Evolutionary conservation across 1,139 yeast genomes (phyloP).

Genomic region (Meyerozyma sp.): DNA sequence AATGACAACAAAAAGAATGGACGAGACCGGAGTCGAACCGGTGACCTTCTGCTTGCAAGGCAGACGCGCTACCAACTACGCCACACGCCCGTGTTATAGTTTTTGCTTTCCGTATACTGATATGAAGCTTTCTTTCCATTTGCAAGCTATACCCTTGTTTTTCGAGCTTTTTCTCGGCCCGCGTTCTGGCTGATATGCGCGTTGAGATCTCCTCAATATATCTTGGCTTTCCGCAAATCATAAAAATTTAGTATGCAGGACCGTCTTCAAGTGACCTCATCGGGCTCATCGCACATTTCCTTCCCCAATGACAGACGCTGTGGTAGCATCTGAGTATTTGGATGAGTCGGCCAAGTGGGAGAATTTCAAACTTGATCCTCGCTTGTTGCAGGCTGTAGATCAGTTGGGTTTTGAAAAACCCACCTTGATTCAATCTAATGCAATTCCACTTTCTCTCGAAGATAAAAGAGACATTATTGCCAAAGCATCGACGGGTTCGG

Average conservation of each 20-base stretch:
- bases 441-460: conserved; percentile 87
- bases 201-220: too few species aligned
- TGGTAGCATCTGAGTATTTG: conserved; percentile 53
- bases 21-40: conserved; percentile 66
- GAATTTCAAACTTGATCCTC: conserved; percentile 67
- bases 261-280: background rate
- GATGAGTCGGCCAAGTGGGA: conserved; percentile 73
- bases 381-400: conserved; percentile 79
- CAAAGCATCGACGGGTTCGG: conserved; percentile 86
- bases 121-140: background rate
- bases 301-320: conserved; percentile 7
- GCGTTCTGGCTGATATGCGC: too few species aligned
- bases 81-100: conserved; percentile 45
- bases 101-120: background rate
- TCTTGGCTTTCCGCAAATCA: background rate
- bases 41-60: conserved; percentile 65
- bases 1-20: conserved; percentile 27
- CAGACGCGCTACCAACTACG: conserved; percentile 71
- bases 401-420: conserved; percentile 80
- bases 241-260: background rate
- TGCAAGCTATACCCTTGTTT: background rate
- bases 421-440: conserved; percentile 82
- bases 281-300: background rate
- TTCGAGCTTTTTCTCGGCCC: too few species aligned
- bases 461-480: conserved; percentile 86